These are phyloP conservation scores for Aspergillus nomiae DNA, from an alignment of 2,329 filamentous ascomycete genomes.

Conservation along the genomic window DNA sequence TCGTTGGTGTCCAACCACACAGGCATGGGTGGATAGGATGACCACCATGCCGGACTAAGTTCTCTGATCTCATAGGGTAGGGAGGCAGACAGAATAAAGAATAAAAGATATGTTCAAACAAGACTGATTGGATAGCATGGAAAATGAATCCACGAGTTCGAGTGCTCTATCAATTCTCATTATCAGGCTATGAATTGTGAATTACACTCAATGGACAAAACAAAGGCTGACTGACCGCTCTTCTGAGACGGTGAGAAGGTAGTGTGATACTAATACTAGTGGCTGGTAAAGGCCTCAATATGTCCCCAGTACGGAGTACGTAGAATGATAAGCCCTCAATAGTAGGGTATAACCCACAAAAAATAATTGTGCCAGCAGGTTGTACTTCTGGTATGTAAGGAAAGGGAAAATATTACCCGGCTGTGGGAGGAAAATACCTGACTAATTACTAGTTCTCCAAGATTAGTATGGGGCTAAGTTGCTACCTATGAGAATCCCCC, in stretches of 20 bases:
- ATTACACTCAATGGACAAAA: neutral
- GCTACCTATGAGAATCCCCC: constrained; percentile 4
- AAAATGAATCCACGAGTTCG: neutral
- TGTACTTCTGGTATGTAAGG: neutral
- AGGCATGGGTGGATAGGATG: neutral
- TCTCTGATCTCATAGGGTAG: constrained; percentile 15
- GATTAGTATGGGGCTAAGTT: neutral
- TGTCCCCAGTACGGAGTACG: neutral
- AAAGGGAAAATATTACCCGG: neutral
- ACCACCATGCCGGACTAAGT: neutral
- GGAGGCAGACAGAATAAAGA: neutral
- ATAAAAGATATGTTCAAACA: neutral
- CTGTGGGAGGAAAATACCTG: neutral
- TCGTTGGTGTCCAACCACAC: neutral
- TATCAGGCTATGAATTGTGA: neutral
- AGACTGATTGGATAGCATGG: neutral
- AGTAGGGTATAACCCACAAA: neutral
- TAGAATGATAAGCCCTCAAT: neutral
- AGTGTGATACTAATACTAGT: neutral
- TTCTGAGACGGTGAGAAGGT: neutral
- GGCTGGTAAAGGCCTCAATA: neutral
- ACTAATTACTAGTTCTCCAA: neutral
- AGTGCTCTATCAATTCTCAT: neutral
- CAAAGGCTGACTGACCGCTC: constrained; percentile 9
- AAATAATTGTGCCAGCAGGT: neutral